Evolutionary conservation across 164 flowering plant genomes (phyloP), one percentile per base, ranked within the genome.

Genomic region (Vitis rupestris): DNA sequence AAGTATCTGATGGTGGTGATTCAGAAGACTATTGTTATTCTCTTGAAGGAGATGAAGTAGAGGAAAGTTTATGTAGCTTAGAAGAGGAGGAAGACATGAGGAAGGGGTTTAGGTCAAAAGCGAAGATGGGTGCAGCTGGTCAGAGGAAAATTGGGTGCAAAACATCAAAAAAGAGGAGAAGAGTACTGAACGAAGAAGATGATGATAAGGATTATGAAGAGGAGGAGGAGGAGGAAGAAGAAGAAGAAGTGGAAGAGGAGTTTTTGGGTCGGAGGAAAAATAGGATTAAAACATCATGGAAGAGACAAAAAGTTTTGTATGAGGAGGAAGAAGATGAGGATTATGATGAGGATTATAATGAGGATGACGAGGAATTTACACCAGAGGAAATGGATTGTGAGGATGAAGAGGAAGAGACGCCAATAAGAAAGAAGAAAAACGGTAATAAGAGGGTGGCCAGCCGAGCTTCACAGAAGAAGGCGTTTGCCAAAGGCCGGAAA

Each of bases 401-500:
- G 10, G 89, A 84, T 50, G 96, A 90, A 67, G 94, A 90, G 48
- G 93, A 90, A 51, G 88, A 85, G 29, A 50, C 60, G 44, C 54
- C 51, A 14, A 70, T 61, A 16, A 78, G 14, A 47, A 79, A 60
- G 73, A 83, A 69, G 74, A 73, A 44, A 17, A 75, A n/a, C 8
- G 62, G 29, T n/a, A 68, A 53, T 53, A 51, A 52, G 68, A 84
- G 75, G 62, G 61, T 65, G 19, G 67, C 70, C 29, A 76, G 64
- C 69, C 66, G 19, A 7, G 61, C 72, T 15, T 17, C 62, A 29
- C 67, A 62, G 71, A 82, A 69, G 75, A 83, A 72, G 67, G 61
- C 59, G 15, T 51, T 76, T 59, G 72, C 51, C 13, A 76, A 66
- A 58, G 67, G 76, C 48, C 62, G 23, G 15, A 88, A 77, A 67